phyloP scores from a whole-genome alignment of 352 stramenopile species.

The Phytopythium montanum region DNA sequence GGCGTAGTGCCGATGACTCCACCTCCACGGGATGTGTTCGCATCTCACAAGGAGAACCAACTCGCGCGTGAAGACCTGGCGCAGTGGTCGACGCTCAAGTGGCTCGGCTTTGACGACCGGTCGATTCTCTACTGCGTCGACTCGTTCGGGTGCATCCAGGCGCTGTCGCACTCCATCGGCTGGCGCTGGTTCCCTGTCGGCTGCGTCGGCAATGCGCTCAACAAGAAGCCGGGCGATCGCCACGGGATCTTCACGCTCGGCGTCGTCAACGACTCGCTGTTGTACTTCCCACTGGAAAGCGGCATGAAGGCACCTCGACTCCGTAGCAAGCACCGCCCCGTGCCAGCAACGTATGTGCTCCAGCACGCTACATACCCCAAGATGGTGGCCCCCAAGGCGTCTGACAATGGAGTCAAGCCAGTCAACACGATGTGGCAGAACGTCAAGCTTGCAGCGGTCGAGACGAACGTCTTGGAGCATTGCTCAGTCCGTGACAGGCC shows the following conservation, averaged over 20 bases:
- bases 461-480: slow-evolving; percentile 10
- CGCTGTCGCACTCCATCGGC: slow-evolving; percentile 42
- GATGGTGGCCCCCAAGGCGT: slow-evolving; percentile 25
- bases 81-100: slow-evolving; percentile 60
- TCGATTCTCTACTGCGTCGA: slow-evolving; percentile 70
- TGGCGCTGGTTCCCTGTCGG: slow-evolving; percentile 77
- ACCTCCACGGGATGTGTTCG: slow-evolving; percentile 57
- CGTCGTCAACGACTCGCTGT: slow-evolving; percentile 64
- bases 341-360: slow-evolving; percentile 62
- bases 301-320: slow-evolving; percentile 39
- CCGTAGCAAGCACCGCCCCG: slow-evolving; percentile 65
- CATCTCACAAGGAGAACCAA: slow-evolving; percentile 67
- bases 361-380: slow-evolving; percentile 54
- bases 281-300: slow-evolving; percentile 71
- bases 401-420: slow-evolving; percentile 26
- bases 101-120: slow-evolving; percentile 78
- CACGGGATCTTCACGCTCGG: slow-evolving; percentile 63
- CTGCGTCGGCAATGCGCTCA: slow-evolving; percentile 52
- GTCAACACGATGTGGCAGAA: slow-evolving; percentile 71
- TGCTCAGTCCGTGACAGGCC: slow-evolving; percentile 6
- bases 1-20: slow-evolving; percentile 57
- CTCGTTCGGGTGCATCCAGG: slow-evolving; percentile 60
- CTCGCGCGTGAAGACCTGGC: slow-evolving; percentile 26
- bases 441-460: slow-evolving; percentile 40
- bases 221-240: slow-evolving; percentile 57